Conservation (phyloP, 306 rosid genomes). For the Glycine latifolia region DNA sequence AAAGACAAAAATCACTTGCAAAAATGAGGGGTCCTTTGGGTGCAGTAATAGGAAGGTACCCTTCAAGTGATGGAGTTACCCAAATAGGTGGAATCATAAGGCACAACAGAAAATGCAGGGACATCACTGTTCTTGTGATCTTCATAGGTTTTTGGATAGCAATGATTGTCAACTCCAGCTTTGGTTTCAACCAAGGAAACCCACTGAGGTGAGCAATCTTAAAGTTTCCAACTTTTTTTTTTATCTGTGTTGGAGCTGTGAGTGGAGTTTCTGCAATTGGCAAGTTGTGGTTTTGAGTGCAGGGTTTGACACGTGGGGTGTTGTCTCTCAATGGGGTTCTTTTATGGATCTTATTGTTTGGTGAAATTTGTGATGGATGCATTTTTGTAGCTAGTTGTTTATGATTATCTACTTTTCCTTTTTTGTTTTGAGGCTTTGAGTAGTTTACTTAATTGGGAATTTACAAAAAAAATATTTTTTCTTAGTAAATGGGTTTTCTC, state of each 20-base stretch:
- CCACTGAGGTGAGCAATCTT: slow-evolving; percentile 70
- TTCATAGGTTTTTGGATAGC: slow-evolving; percentile 92
- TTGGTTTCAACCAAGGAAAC: slow-evolving; percentile 89
- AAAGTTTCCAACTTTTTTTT: slow-evolving; percentile 21
- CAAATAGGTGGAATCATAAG: slow-evolving; percentile 83
- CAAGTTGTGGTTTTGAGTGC: slow-evolving; percentile 31
- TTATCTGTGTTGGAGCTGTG: slow-evolving; percentile 32
- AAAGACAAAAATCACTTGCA: slow-evolving; percentile 8
- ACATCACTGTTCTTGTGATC: slow-evolving; percentile 73
- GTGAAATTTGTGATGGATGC: slow-evolving; percentile 5
- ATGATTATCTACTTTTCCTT: slow-evolving; percentile 17
- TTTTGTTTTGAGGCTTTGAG: slow-evolving; percentile 12
- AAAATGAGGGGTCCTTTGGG: slow-evolving; percentile 96
- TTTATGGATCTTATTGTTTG: slow-evolving; percentile 1
- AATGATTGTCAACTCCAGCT: slow-evolving; percentile 97
- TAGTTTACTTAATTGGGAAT: neutral
- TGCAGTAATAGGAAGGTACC: slow-evolving; percentile 89
- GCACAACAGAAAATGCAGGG: slow-evolving; percentile 89
- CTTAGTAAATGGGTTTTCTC: neutral
- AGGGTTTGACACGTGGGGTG: slow-evolving; percentile 13
- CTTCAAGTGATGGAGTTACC: slow-evolving; percentile 89
- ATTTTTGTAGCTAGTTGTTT: slow-evolving; percentile 28
- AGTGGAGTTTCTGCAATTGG: slow-evolving; percentile 27
- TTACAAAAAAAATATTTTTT: neutral
- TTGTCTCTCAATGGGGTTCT: slow-evolving; percentile 39